phyloP scores from a whole-genome alignment of 768 basidiomycete genomes.

The Nidularia pulvinata region DNA sequence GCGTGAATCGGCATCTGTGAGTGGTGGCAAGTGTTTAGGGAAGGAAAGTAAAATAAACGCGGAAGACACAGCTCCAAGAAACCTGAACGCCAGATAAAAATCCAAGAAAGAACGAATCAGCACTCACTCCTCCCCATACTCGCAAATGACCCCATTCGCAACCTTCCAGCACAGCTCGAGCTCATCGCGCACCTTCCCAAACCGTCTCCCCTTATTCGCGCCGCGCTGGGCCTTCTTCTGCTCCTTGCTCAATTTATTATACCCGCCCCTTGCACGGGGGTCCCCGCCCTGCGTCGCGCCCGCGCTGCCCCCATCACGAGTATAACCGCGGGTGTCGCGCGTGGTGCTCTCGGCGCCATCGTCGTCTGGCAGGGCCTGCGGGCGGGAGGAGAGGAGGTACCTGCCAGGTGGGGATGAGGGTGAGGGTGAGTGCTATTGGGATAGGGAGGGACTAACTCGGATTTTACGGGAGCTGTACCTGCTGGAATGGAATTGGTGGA shows the following conservation, averaged over 20 bases:
- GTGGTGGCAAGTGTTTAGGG: not conserved
- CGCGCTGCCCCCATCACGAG: conserved; percentile 14
- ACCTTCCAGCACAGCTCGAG: conserved; percentile 82
- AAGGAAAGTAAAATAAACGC: not conserved
- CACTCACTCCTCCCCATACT: conserved; percentile 66
- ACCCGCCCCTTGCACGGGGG: conserved; percentile 16
- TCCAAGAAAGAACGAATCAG: not conserved
- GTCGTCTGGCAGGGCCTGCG: conserved; percentile 27
- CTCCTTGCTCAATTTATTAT: conserved; percentile 49
- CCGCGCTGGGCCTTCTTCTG: conserved; percentile 77
- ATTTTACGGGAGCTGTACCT: conserved; percentile 35
- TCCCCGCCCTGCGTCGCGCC: conserved; percentile 16
- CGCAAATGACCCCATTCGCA: conserved; percentile 70
- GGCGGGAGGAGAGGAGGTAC: conserved; percentile 26
- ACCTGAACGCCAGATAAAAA: not conserved
- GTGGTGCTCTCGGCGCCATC: conserved; percentile 63
- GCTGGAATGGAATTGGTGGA: conserved; percentile 1
- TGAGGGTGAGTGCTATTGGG: conserved; percentile 10
- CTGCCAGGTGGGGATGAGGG: conserved; percentile 15
- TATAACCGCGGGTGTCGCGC: conserved; percentile 24
- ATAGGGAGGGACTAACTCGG: conserved; percentile 6
- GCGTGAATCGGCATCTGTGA: conserved; percentile 76
- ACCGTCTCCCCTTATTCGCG: conserved; percentile 82
- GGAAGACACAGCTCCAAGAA: too few relatives aligned
- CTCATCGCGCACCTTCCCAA: conserved; percentile 77